Percentiles rank a stretch among this genome's conserved stretches.
These are phyloP conservation scores for Gnaphalium uliginosum DNA, from an alignment of 129 eudicot genomes.

Conservation along the genomic window DNA sequence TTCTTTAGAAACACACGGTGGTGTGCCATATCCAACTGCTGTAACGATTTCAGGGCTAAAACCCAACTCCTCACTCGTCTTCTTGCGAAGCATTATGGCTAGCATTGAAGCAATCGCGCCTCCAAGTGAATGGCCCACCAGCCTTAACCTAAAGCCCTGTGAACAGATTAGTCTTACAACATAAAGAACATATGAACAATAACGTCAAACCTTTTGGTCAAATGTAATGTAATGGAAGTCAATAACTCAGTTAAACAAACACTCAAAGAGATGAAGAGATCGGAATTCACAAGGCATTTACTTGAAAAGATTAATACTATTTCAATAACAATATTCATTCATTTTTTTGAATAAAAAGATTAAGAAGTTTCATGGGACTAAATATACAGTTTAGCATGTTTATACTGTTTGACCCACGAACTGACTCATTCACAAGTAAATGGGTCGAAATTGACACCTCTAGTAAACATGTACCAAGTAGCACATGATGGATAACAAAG, in stretches of 20 bases:
- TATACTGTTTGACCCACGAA: background rate
- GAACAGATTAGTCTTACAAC: slow-evolving; percentile 49
- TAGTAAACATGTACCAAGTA: background rate
- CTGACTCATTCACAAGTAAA: background rate
- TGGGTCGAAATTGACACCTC: background rate
- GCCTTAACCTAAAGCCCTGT: slow-evolving; percentile 98
- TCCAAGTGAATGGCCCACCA: slow-evolving; percentile 99
- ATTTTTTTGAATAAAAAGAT: background rate
- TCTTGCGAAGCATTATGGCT: slow-evolving; percentile 82
- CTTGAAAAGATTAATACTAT: background rate
- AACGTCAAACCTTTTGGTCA: slow-evolving; percentile 12
- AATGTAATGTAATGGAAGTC: slow-evolving; percentile 16
- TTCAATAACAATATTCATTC: too few relatives aligned
- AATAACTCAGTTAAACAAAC: slow-evolving; percentile 5
- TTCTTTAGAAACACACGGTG: slow-evolving; percentile 91
- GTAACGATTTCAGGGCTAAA: slow-evolving; percentile 78
- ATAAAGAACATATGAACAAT: background rate
- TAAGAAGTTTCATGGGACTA: background rate
- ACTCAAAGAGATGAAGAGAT: background rate
- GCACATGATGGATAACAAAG: background rate
- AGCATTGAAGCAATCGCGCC: slow-evolving; percentile 88
- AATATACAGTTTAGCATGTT: background rate
- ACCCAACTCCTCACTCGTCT: slow-evolving; percentile 71
- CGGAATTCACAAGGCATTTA: too few relatives aligned
- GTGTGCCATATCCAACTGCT: slow-evolving; percentile 82